Evolutionary conservation across 768 basidiomycete species (phyloP).

Genomic region (Hypsizygus marmoreus): DNA sequence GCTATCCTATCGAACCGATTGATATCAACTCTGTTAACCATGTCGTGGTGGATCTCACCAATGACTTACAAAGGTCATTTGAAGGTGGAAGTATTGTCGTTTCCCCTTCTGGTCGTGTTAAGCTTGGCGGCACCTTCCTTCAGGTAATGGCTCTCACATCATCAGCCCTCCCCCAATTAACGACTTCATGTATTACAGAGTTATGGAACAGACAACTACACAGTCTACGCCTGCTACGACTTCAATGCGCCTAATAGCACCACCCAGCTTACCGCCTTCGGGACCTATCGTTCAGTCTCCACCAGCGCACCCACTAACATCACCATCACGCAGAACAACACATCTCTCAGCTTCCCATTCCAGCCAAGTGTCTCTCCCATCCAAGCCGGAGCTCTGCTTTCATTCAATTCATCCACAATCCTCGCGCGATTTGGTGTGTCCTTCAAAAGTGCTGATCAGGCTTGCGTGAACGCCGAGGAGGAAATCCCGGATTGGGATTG

Average conservation of each 20-base stretch:
- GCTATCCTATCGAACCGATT: conserved; percentile 42
- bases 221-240: conserved; percentile 50
- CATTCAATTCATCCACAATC: conserved; percentile 38
- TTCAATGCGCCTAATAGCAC: conserved; percentile 31
- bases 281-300: conserved; percentile 42
- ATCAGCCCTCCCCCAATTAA: not conserved
- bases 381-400: conserved; percentile 48
- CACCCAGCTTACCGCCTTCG: conserved; percentile 29
- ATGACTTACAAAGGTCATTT: conserved; percentile 49
- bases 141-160: conserved; percentile 30
- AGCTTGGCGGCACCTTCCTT: conserved; percentile 44
- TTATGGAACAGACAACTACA: conserved; percentile 51
- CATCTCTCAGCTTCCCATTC: conserved; percentile 38
- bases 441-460: conserved; percentile 51
- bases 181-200: conserved; percentile 30
- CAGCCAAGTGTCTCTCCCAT: conserved; percentile 36
- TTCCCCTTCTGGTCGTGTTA: conserved; percentile 33
- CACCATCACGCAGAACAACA: conserved; percentile 32
- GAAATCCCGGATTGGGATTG: conserved; percentile 55
- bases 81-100: conserved; percentile 43
- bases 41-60: conserved; percentile 48
- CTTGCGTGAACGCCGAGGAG: conserved; percentile 57
- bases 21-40: conserved; percentile 39
- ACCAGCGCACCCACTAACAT: conserved; percentile 34
- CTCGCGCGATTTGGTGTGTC: conserved; percentile 61